A percentile compares a stretch with the other conserved stretches of the same genome.
Evolutionary conservation across 1,284 basidiomycete genomes (phyloP).

Genomic region (Agaricales sp.): DNA sequence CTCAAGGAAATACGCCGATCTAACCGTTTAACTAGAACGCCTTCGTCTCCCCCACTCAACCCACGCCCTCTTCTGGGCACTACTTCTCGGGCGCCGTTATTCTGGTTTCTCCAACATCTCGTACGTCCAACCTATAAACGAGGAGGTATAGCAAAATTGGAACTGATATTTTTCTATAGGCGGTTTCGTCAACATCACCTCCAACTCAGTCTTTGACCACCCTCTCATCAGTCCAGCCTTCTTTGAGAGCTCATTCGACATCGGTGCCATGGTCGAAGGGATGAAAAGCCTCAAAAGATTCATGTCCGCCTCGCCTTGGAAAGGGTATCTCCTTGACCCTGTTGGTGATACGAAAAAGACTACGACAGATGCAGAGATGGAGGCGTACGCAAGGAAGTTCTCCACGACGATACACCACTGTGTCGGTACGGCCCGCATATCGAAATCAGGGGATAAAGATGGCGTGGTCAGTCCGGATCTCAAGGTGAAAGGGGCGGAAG

Average conservation of each 20-base stretch:
- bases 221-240: slow-evolving; percentile 27
- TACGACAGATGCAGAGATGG: slow-evolving; percentile 27
- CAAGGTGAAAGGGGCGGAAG: slow-evolving; percentile 31
- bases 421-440: slow-evolving; percentile 25
- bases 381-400: slow-evolving; percentile 23
- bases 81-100: slow-evolving; percentile 18
- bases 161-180: no score
- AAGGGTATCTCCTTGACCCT: slow-evolving; percentile 21
- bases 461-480: slow-evolving; percentile 35
- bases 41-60: slow-evolving; percentile 14
- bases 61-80: slow-evolving; percentile 16
- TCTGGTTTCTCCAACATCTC: slow-evolving; percentile 19
- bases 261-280: slow-evolving; percentile 15
- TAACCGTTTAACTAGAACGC: slow-evolving; percentile 13
- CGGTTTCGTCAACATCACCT: no score
- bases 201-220: slow-evolving; percentile 16
- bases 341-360: slow-evolving; percentile 17
- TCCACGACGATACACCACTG: slow-evolving; percentile 31
- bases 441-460: slow-evolving; percentile 13
- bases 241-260: slow-evolving; percentile 18
- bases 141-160: no score
- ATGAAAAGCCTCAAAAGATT: slow-evolving; percentile 18
- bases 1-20: not conserved
- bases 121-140: slow-evolving; percentile 12
- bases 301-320: slow-evolving; percentile 18